Base-by-base conservation (phyloP, 176 grass and related monocot species). In the Dactylis glomerata region DNA sequence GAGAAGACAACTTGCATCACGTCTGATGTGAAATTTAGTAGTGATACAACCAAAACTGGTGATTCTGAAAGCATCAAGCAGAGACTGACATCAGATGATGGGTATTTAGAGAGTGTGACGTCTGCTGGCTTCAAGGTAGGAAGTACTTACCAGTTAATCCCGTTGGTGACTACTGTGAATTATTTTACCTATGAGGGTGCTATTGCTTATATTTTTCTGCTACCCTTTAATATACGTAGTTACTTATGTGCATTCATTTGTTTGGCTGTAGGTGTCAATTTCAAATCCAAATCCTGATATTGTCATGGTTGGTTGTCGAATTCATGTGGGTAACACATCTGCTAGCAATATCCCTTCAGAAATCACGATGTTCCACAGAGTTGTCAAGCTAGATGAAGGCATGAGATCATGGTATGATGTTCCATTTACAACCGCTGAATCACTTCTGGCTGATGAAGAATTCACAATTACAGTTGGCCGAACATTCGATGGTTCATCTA, bases 391-490 rank as follows among this genome's bases (percentile, higher is more conserved):
- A 58, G 96, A 95, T 50, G 93, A 98, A 88, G 89, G 96, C 59
- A 88, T 93, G 87, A 79, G 89, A 50, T 98, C 96, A 59, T 98
- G 96, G 96, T 98, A 98, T 30, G 96, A 95, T 81, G 90, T 98
- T 86, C 96, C 96, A 54, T 95, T 98, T 81, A 92, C 93, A 75
- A 88, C 86, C 80, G 96, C 93, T 38, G 96, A 98, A 84, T 95
- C 91, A 79, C 93, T 98, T 54, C 57, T 98, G 56, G 91, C 96
- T 23, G 96, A 98, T 75, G 96, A 98, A 88, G 96, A 98, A 76
- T 95, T 95, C 72, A 92, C 81, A 85, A 87, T 95, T 62, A 77
- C 87, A 83, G 77, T 93, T 79, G 96, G 96, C 19, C 82, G 63
- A 69, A 93, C 96, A 17, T 89, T 92, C 55, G 96, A 95, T 83